Conservation (phyloP, 2,329 filamentous ascomycete species). For the Xylariaceae sp. region DNA sequence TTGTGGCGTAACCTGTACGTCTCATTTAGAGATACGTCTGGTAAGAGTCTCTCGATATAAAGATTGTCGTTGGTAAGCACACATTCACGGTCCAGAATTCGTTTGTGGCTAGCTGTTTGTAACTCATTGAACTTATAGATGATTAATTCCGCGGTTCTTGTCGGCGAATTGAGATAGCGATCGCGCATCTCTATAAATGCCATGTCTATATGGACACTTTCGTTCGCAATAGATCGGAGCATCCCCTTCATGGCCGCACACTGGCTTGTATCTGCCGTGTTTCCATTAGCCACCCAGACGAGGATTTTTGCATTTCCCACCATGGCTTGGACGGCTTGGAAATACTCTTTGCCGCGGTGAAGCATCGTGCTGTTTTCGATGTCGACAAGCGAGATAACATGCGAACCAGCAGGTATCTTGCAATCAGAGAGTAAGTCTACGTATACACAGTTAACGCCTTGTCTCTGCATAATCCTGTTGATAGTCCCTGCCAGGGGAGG, state of each 20-base stretch:
- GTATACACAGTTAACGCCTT: too few species aligned
- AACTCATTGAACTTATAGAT: slow-evolving; percentile 2
- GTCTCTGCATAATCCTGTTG: background rate
- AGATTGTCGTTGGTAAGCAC: slow-evolving; percentile 3
- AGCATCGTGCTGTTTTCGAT: too few species aligned
- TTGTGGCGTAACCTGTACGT: slow-evolving; percentile 10
- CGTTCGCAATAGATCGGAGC: slow-evolving; percentile 4
- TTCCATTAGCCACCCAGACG: background rate
- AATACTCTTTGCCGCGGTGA: background rate
- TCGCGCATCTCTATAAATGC: slow-evolving; percentile 1
- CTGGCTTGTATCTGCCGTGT: too few species aligned
- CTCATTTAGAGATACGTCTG: slow-evolving; percentile 7
- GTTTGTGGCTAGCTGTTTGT: background rate
- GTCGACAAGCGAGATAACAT: too few species aligned
- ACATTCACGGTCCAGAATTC: slow-evolving; percentile 8
- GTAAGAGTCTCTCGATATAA: slow-evolving; percentile 13
- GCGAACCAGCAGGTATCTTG: too few species aligned
- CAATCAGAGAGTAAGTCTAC: background rate
- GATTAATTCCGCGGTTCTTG: slow-evolving; percentile 1
- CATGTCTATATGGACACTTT: slow-evolving; percentile 1
- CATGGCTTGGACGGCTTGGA: background rate
- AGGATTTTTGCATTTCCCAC: background rate
- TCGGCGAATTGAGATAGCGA: background rate
- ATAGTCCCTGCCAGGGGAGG: background rate
- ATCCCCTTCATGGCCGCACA: slow-evolving; percentile 11